A percentile compares a stretch with the other conserved stretches of the same genome.
These are phyloP conservation scores for Beauveria rudraprayagi DNA, from an alignment of 2,329 filamentous ascomycete genomes.

Conservation along the genomic window DNA sequence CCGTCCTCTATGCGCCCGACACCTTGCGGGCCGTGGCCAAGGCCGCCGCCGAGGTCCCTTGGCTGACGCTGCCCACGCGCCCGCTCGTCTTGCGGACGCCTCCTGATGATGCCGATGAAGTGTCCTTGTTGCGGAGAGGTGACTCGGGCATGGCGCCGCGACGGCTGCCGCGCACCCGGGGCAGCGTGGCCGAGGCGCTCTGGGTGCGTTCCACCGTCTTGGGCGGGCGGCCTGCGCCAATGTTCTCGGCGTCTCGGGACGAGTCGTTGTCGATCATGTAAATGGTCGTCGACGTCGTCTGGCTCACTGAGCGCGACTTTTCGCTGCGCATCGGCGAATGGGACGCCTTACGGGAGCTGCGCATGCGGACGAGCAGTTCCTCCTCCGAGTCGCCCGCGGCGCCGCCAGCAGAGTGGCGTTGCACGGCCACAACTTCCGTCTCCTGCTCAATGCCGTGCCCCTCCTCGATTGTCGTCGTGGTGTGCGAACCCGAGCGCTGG, in stretches of 20 bases:
- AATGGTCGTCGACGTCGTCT: constrained; percentile 60
- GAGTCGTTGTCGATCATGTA: constrained; percentile 58
- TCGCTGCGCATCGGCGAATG: constrained; percentile 54
- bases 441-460: constrained; percentile 48
- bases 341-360: constrained; percentile 56
- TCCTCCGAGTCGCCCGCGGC: constrained; percentile 64
- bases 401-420: constrained; percentile 51
- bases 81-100: constrained; percentile 60
- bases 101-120: constrained; percentile 14
- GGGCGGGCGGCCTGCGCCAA: constrained; percentile 49
- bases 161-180: constrained; percentile 55
- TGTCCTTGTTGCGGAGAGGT: constrained; percentile 41
- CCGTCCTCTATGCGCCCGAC: constrained; percentile 33
- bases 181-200: constrained; percentile 48
- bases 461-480: constrained; percentile 34
- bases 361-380: constrained; percentile 70
- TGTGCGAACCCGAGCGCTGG: constrained; percentile 45
- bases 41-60: constrained; percentile 32
- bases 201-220: constrained; percentile 50
- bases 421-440: constrained; percentile 52
- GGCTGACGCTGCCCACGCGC: constrained; percentile 51
- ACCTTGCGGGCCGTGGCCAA: constrained; percentile 45
- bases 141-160: constrained; percentile 43
- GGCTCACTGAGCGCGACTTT: constrained; percentile 64
- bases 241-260: constrained; percentile 64